Base-by-base conservation (phyloP, 345 rosid genomes). In the Adansonia digitata region DNA sequence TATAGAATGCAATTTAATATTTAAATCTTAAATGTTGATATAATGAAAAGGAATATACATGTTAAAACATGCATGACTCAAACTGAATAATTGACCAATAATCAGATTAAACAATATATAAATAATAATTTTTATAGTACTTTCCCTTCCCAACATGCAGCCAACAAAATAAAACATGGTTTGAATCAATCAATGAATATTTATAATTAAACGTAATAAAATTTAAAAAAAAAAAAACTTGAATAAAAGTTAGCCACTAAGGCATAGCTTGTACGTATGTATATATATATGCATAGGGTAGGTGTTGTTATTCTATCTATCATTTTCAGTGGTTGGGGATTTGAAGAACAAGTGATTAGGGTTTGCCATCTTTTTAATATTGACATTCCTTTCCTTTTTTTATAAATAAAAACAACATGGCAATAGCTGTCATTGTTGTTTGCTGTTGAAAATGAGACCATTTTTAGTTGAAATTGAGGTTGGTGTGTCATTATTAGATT, bases 361-460 rank as follows among this genome's bases (percentile, higher is more conserved):
- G 49, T 40, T 59, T 60, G 6, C 37, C 68, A 9, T 59, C 24
- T 34, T 45, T 57, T 69, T 11, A 37, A 34, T 34, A 3, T 22
- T 39, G 13, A 49, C 70, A 17, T 56, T 5, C 10, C 9, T 0
- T 59, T 14, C 40, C 40, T 22, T 49, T 49, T 22, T n/a, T 11
- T 48, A 48, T 48, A 48, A 48, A 48, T 1, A 48, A 48, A 48
- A 15, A 8, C 5, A 59, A 4, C 6, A 26, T 34, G 34, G 43
- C 10, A 56, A 51, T 5, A 22, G 8, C 37, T 73, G 74, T 73
- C 69, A 37, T 7, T 72, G 7, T 55, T 55, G 49, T 24, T 55
- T 73, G 74, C 35, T 67, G 77, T 73, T 67, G 77, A 78, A 78
- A 77, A 78, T 7, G 53, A 46, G 77, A 67, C 63, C 43, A 9